Evolutionary conservation across 2,329 filamentous ascomycete genomes (phyloP).

Genomic region (Furcasterigmium furcatum): DNA sequence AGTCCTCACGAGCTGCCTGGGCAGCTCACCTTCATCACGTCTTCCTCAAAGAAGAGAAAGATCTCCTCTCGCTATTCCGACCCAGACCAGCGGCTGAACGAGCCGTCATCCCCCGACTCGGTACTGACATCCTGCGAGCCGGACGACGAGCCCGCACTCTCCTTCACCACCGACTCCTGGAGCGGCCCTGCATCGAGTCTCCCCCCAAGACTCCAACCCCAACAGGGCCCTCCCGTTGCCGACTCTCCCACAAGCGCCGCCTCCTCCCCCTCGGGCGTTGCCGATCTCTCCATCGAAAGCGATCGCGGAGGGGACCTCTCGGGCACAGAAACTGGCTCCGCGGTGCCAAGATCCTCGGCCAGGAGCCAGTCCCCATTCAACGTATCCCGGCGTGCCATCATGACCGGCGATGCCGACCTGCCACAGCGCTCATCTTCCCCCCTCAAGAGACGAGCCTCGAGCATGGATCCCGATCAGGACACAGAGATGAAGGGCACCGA

Average conservation of each 20-base stretch:
- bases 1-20: conserved; percentile 47
- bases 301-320: conserved; percentile 45
- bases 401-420: conserved; percentile 56
- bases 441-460: conserved; percentile 60
- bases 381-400: conserved; percentile 49
- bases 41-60: conserved; percentile 72
- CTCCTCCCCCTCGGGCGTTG: conserved; percentile 57
- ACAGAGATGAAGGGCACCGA: conserved; percentile 31
- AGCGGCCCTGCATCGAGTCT: conserved; percentile 43
- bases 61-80: conserved; percentile 46
- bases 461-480: conserved; percentile 51
- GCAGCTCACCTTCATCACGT: conserved; percentile 71
- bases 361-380: conserved; percentile 52
- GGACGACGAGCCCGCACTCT: conserved; percentile 45
- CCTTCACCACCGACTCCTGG: conserved; percentile 35
- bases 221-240: conserved; percentile 34
- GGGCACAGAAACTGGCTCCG: conserved; percentile 36
- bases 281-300: conserved; percentile 53
- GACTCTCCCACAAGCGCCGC: conserved; percentile 54
- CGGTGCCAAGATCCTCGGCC: conserved; percentile 21
- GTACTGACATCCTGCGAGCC: conserved; percentile 51
- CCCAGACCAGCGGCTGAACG: conserved; percentile 35
- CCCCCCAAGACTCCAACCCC: conserved; percentile 45
- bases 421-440: conserved; percentile 62
- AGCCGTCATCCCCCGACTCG: conserved; percentile 37